These are phyloP conservation scores for Aspergillus intermedius DNA, from an alignment of 2,329 filamentous ascomycete species.

Conservation along the genomic window DNA sequence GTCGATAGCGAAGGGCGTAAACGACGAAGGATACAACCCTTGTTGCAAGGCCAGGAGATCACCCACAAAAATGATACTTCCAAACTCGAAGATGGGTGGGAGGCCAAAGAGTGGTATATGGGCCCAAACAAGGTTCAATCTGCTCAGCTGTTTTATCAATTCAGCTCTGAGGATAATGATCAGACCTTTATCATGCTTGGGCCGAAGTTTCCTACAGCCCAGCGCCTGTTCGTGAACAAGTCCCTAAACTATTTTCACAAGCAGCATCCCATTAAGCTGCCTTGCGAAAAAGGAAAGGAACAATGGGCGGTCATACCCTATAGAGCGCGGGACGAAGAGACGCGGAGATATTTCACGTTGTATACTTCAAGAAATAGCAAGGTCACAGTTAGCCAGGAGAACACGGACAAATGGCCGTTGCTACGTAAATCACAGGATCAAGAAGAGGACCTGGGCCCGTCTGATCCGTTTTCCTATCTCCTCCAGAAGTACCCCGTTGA, in stretches of 20 bases:
- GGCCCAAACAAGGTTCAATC: conserved; percentile 31
- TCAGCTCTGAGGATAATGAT: conserved; percentile 21
- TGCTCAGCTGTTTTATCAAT: conserved; percentile 40
- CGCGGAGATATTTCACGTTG: conserved; percentile 21
- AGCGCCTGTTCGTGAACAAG: conserved; percentile 26
- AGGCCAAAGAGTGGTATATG: conserved; percentile 28
- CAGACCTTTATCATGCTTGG: conserved; percentile 19
- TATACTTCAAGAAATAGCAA: conserved; percentile 20
- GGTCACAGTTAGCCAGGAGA: conserved; percentile 21
- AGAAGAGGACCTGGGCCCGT: background rate
- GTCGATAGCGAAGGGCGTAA: conserved; percentile 24
- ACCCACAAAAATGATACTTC: background rate
- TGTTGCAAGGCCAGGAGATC: background rate
- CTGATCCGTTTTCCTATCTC: conserved; percentile 26
- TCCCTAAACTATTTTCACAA: conserved; percentile 21
- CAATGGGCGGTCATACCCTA: conserved; percentile 26
- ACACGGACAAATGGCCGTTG: conserved; percentile 23
- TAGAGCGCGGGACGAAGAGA: conserved; percentile 8
- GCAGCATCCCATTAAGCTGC: conserved; percentile 18
- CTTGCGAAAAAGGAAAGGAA: conserved; percentile 10
- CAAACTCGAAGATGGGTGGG: conserved; percentile 5
- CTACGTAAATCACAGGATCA: conserved; percentile 6
- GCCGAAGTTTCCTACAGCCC: conserved; percentile 17
- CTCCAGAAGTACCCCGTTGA: conserved; percentile 40
- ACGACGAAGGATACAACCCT: conserved; percentile 14